These are phyloP conservation scores for Phytophthora citricola DNA, from an alignment of 352 stramenopile genomes.

Conservation along the genomic window DNA sequence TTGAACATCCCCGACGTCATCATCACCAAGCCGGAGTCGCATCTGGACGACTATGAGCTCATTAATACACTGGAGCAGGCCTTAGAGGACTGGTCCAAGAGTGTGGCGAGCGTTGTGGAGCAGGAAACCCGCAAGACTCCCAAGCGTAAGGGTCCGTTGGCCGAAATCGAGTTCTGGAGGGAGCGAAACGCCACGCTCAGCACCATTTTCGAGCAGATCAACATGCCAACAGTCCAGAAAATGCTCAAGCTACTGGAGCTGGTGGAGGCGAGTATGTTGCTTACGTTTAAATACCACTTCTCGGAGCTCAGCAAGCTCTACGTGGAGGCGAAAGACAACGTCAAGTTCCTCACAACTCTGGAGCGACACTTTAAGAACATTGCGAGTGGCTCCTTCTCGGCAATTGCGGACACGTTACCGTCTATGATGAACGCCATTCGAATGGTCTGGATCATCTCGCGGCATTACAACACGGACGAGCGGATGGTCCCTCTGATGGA, in stretches of 20 bases:
- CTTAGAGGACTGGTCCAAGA: conserved; percentile 94
- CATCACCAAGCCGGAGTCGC: conserved; percentile 88
- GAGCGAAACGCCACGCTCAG: conserved; percentile 94
- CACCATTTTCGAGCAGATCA: conserved; percentile 97
- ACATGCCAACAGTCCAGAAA: conserved; percentile 94
- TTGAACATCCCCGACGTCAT: conserved; percentile 93
- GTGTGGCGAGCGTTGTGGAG: conserved; percentile 90
- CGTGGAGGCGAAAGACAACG: conserved; percentile 96
- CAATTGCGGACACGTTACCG: conserved; percentile 93
- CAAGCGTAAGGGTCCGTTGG: conserved; percentile 91
- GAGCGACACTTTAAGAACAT: conserved; percentile 98
- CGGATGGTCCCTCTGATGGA: conserved; percentile 97
- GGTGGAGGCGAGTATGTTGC: conserved; percentile 90
- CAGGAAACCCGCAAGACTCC: conserved; percentile 88
- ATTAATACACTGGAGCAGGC: conserved; percentile 91
- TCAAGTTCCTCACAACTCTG: conserved; percentile 96
- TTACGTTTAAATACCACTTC: conserved; percentile 95
- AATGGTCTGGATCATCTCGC: conserved; percentile 98
- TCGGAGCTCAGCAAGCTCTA: conserved; percentile 95
- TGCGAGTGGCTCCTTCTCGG: conserved; percentile 86
- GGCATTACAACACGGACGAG: conserved; percentile 98
- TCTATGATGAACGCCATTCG: conserved; percentile 97
- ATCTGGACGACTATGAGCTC: conserved; percentile 87
- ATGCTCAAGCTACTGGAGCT: conserved; percentile 95
- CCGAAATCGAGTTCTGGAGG: conserved; percentile 97